phyloP scores from a whole-genome alignment of 164 flowering plant genomes.

The Stephania cephalantha region DNA sequence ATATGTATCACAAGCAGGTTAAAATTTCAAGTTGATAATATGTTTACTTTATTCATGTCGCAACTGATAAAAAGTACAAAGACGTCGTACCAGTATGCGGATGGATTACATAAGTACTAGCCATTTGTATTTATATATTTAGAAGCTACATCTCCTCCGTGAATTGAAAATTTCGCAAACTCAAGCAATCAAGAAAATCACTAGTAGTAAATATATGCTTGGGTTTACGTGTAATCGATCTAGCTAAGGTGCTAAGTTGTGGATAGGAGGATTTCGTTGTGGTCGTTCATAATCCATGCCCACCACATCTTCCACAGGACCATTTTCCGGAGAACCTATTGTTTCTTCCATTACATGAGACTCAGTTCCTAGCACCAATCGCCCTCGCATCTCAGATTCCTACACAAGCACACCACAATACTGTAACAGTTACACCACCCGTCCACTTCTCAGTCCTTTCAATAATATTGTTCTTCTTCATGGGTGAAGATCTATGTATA shows the following conservation, averaged over 20 bases:
- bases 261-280: slow-evolving; percentile 54
- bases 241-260: slow-evolving; percentile 35
- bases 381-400: slow-evolving; percentile 18
- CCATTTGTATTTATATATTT: neutral
- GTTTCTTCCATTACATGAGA: slow-evolving; percentile 23
- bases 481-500: neutral
- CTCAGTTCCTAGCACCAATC: slow-evolving; percentile 24
- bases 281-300: slow-evolving; percentile 53
- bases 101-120: neutral
- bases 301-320: slow-evolving; percentile 21
- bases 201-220: neutral
- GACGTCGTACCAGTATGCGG: neutral
- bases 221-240: neutral
- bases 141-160: neutral
- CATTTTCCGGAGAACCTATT: slow-evolving; percentile 23
- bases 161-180: neutral
- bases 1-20: too few species aligned
- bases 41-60: neutral
- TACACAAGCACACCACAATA: slow-evolving; percentile 22
- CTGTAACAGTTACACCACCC: slow-evolving; percentile 11
- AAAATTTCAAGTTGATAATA: too few species aligned
- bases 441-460: neutral
- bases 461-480: neutral
- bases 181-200: neutral
- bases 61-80: neutral